phyloP scores from a whole-genome alignment of 2,329 filamentous ascomycete species.

The Thielaviopsis punctulata region DNA sequence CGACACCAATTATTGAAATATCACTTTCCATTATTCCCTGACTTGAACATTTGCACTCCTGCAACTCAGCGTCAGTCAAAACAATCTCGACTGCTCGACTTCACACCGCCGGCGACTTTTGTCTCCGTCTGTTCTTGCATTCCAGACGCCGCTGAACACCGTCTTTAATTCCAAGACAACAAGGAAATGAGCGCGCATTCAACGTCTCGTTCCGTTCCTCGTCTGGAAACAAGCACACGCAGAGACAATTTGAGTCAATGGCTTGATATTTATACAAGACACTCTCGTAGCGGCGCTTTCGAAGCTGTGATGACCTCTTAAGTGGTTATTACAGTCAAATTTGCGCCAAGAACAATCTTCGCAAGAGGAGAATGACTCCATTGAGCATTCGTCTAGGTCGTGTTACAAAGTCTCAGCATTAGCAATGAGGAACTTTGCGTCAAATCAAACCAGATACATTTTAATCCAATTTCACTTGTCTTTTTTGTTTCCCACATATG shows the following conservation, averaged over 20 bases:
- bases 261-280: background rate
- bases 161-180: background rate
- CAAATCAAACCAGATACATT: conserved; percentile 65
- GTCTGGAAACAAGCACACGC: conserved; percentile 1
- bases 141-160: background rate
- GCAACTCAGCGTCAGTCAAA: background rate
- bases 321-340: conserved; percentile 75
- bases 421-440: conserved; percentile 72
- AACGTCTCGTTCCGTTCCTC: background rate
- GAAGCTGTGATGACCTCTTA: conserved; percentile 67
- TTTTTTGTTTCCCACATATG: background rate
- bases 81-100: background rate
- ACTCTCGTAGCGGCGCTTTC: conserved; percentile 49
- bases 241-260: background rate
- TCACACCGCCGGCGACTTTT: background rate
- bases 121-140: background rate
- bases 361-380: conserved; percentile 43
- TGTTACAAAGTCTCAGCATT: conserved; percentile 70
- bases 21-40: too few species aligned
- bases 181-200: background rate
- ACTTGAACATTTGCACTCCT: too few species aligned
- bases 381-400: conserved; percentile 82
- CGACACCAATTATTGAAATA: too few species aligned
- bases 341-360: conserved; percentile 56
- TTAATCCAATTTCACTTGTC: background rate